Evolutionary conservation across 2,329 filamentous ascomycete genomes (phyloP).

Genomic region (Alternaria sp.): DNA sequence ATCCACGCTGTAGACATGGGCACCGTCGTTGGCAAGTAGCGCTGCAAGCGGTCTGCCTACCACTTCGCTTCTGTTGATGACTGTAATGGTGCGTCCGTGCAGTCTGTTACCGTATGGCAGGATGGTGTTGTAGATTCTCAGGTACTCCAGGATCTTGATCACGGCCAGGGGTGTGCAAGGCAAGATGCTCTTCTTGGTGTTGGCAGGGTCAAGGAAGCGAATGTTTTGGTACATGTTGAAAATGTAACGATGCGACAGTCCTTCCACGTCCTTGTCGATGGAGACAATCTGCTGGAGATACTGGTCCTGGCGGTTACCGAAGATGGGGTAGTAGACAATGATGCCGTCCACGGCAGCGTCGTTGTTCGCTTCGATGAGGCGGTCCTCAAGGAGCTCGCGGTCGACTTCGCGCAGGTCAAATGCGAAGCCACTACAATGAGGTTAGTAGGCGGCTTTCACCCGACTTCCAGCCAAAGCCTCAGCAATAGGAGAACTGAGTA

Average conservation of each 20-base stretch:
- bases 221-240: conserved; percentile 99
- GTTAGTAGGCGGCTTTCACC: conserved; percentile 2
- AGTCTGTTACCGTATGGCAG: conserved; percentile 90
- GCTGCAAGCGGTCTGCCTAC: conserved; percentile 92
- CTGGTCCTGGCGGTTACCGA: conserved; percentile 86
- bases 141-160: conserved; percentile 94
- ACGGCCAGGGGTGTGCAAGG: conserved; percentile 95
- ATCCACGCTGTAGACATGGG: conserved; percentile 93
- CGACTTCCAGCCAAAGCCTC: background rate
- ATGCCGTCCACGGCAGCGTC: conserved; percentile 82
- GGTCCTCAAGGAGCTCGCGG: conserved; percentile 89
- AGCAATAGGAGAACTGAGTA: background rate
- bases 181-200: conserved; percentile 86
- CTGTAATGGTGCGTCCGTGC: conserved; percentile 91
- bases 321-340: conserved; percentile 98
- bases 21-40: conserved; percentile 92
- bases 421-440: conserved; percentile 74
- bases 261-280: conserved; percentile 92
- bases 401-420: conserved; percentile 85
- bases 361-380: conserved; percentile 82
- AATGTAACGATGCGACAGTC: conserved; percentile 89
- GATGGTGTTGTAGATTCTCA: conserved; percentile 96
- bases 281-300: conserved; percentile 96
- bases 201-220: conserved; percentile 84
- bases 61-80: conserved; percentile 95